These are phyloP conservation scores for Brassica carinata DNA, from an alignment of 345 rosid genomes.

Conservation along the genomic window DNA sequence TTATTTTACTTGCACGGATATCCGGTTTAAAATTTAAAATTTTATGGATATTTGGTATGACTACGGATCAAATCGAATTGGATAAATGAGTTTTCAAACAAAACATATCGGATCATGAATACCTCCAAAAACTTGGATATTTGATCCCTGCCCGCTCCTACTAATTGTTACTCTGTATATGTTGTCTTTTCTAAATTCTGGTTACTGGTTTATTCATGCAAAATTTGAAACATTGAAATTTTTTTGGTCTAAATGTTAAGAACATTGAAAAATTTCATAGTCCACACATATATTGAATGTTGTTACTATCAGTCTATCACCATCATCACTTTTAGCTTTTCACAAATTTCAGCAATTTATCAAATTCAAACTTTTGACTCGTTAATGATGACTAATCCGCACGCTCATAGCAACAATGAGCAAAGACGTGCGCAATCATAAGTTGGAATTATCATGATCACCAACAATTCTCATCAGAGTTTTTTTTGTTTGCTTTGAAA, in stretches of 20 bases:
- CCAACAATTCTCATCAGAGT: slow-evolving; percentile 11
- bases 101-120: too few relatives aligned
- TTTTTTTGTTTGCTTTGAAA: background rate
- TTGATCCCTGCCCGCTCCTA: too few relatives aligned
- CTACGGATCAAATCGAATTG: too few relatives aligned
- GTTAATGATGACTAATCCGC: slow-evolving; percentile 37
- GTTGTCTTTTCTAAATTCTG: background rate
- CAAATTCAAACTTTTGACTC: slow-evolving; percentile 18
- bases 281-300: background rate
- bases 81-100: too few relatives aligned
- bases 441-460: slow-evolving; percentile 31
- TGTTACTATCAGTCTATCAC: background rate
- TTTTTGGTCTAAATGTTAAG: too few relatives aligned
- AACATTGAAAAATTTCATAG: background rate
- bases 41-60: too few relatives aligned
- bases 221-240: background rate
- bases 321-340: background rate
- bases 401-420: slow-evolving; percentile 30
- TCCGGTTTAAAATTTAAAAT: too few relatives aligned
- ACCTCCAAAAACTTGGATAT: too few relatives aligned
- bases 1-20: too few relatives aligned
- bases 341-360: background rate
- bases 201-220: background rate
- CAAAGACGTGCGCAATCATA: slow-evolving; percentile 29
- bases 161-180: background rate